Conservation (phyloP, 768 basidiomycete species). For the Podaxis pistillaris region DNA sequence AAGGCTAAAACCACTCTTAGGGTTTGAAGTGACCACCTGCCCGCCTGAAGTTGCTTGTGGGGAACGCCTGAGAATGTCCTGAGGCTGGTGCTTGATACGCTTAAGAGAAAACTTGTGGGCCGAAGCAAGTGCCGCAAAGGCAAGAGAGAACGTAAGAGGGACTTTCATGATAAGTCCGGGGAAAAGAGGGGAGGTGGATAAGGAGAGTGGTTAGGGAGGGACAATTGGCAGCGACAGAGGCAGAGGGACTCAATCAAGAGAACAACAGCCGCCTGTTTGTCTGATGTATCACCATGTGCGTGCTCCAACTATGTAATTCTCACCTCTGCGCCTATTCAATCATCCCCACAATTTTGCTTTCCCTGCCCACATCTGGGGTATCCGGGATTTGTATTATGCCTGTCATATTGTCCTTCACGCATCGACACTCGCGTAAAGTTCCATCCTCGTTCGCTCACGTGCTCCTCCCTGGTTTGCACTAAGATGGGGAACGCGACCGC, state of each 20-base stretch:
- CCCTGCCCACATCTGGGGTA: no score
- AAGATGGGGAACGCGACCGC: not conserved
- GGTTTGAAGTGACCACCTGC: slow-evolving; percentile 30
- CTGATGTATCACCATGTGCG: no score
- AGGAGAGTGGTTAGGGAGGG: slow-evolving; percentile 25
- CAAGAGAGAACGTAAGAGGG: slow-evolving; percentile 34
- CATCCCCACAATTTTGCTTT: not conserved
- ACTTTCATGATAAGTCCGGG: slow-evolving; percentile 38
- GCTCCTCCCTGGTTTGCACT: not conserved
- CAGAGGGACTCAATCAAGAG: slow-evolving; percentile 9
- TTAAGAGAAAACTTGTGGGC: slow-evolving; percentile 48
- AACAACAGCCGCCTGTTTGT: not conserved
- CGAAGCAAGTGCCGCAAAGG: slow-evolving; percentile 32
- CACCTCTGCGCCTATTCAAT: slow-evolving; percentile 48
- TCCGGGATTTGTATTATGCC: no score
- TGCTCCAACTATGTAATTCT: slow-evolving; percentile 2
- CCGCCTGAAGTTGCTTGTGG: slow-evolving; percentile 29
- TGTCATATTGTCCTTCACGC: no score
- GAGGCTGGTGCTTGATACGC: slow-evolving; percentile 34
- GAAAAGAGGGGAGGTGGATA: slow-evolving; percentile 23
- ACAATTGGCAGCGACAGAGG: slow-evolving; percentile 15
- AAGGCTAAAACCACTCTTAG: slow-evolving; percentile 38
- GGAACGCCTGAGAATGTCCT: slow-evolving; percentile 35
- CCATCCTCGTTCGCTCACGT: slow-evolving; percentile 33
- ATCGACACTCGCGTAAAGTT: slow-evolving; percentile 29